Conservation (phyloP, 192 early-diverging fungal genomes). For the Linderina pennispora region DNA sequence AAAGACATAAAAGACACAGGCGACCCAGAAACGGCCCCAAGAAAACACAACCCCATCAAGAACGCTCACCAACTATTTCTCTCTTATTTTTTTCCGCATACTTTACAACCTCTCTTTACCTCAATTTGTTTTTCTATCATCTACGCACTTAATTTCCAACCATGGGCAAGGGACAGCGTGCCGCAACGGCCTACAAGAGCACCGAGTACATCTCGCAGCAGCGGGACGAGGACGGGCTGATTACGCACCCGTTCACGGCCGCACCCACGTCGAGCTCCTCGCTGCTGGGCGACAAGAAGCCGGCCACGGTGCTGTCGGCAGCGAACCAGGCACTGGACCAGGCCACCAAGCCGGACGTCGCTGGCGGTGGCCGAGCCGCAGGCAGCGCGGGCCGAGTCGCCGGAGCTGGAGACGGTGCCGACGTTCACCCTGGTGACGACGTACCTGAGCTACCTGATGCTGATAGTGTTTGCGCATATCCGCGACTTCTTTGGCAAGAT, state of each 20-base stretch:
- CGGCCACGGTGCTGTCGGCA: neutral
- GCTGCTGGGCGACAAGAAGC: constrained; percentile 2
- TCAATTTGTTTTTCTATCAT: neutral
- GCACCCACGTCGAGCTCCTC: constrained; percentile 25
- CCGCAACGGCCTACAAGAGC: constrained; percentile 26
- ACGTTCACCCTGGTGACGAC: constrained; percentile 83
- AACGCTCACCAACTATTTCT: neutral
- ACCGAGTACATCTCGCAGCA: constrained; percentile 36
- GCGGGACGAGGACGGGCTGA: constrained; percentile 20
- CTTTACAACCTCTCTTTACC: neutral
- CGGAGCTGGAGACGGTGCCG: constrained; percentile 53
- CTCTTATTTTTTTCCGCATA: neutral
- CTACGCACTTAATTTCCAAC: neutral
- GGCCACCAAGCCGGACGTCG: neutral
- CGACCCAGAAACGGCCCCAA: no score
- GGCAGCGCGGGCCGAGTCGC: neutral
- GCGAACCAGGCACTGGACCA: neutral
- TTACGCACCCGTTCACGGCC: constrained; percentile 17
- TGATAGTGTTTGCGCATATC: constrained; percentile 89
- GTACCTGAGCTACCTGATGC: constrained; percentile 89
- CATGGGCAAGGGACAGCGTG: constrained; percentile 44
- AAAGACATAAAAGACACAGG: no score
- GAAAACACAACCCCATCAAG: no score
- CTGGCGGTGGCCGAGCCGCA: neutral
- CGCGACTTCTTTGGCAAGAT: constrained; percentile 88